Conservation (phyloP, 306 rosid species). For the Astragalus membranaceus region DNA sequence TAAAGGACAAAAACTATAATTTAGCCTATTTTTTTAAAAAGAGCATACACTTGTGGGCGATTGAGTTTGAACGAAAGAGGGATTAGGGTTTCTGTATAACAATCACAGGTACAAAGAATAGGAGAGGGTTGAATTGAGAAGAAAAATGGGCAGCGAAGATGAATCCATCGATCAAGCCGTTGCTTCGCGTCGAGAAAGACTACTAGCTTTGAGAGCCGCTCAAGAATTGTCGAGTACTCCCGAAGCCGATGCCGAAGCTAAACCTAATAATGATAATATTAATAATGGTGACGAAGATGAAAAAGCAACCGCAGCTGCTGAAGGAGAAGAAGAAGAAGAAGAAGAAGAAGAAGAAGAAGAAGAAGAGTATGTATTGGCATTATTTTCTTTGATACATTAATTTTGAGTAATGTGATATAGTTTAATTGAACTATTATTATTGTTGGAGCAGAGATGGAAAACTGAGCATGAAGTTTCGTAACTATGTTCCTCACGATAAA, state of each 20-base stretch:
- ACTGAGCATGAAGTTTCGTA: constrained; percentile 71
- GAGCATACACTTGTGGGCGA: too few species aligned
- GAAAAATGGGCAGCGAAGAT: constrained; percentile 50
- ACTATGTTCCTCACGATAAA: constrained; percentile 92
- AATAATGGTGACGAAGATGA: constrained; percentile 2
- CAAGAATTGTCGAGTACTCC: constrained; percentile 54
- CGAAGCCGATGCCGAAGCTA: constrained; percentile 30
- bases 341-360: constrained; percentile 17
- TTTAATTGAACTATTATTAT: not conserved
- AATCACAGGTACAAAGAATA: not conserved
- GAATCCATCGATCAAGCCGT: constrained; percentile 62
- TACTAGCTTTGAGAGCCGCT: constrained; percentile 71
- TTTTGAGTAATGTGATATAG: not conserved
- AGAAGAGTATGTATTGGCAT: constrained; percentile 31
- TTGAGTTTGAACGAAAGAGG: not conserved
- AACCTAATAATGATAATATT: not conserved
- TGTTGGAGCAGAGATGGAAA: constrained; percentile 27
- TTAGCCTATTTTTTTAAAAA: too few species aligned
- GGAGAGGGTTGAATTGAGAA: not conserved
- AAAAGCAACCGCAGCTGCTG: not conserved
- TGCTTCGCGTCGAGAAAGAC: constrained; percentile 73
- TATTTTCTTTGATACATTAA: not conserved
- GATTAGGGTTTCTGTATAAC: constrained; percentile 4
- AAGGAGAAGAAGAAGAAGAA: not conserved
- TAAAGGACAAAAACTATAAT: too few species aligned